Evolutionary conservation across 345 rosid genomes (phyloP).

Genomic region (Carallia brachiata): DNA sequence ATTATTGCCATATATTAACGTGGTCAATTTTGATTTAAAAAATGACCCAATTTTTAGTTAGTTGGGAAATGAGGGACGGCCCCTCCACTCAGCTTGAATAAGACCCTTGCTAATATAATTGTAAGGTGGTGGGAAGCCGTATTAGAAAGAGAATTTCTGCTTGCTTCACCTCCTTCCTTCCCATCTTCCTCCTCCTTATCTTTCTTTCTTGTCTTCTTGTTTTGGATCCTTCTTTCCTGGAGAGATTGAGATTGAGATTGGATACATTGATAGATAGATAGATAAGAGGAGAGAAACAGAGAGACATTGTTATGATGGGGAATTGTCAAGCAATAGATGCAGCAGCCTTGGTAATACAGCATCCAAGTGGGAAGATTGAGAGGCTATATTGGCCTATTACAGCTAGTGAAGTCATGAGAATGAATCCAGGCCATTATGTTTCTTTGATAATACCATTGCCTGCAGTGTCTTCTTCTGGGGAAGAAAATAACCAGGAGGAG

Average conservation of each 20-base stretch:
- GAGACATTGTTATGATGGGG: slow-evolving; percentile 53
- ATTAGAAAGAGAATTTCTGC: slow-evolving; percentile 51
- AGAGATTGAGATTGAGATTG: too few species aligned
- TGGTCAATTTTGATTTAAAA: slow-evolving; percentile 11
- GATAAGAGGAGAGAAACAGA: neutral
- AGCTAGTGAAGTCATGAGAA: slow-evolving; percentile 75
- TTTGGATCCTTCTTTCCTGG: neutral
- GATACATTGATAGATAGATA: too few species aligned
- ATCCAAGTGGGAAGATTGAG: slow-evolving; percentile 78
- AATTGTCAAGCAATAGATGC: slow-evolving; percentile 97
- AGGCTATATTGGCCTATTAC: slow-evolving; percentile 68
- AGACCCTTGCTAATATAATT: slow-evolving; percentile 14
- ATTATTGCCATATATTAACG: too few species aligned
- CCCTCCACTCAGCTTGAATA: slow-evolving; percentile 9
- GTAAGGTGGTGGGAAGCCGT: slow-evolving; percentile 46
- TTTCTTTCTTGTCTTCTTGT: slow-evolving; percentile 12
- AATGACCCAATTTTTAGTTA: slow-evolving; percentile 15
- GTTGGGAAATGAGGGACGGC: slow-evolving; percentile 30
- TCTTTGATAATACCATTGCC: slow-evolving; percentile 87
- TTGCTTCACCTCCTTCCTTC: slow-evolving; percentile 19
- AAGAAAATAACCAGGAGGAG: slow-evolving; percentile 6
- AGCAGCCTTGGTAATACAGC: slow-evolving; percentile 88
- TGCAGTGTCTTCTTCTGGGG: slow-evolving; percentile 15
- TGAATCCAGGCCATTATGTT: slow-evolving; percentile 91
- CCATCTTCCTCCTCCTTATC: slow-evolving; percentile 11